phyloP scores from a whole-genome alignment of 2,329 filamentous ascomycete species.

The Pseudogymnoascus sp. region DNA sequence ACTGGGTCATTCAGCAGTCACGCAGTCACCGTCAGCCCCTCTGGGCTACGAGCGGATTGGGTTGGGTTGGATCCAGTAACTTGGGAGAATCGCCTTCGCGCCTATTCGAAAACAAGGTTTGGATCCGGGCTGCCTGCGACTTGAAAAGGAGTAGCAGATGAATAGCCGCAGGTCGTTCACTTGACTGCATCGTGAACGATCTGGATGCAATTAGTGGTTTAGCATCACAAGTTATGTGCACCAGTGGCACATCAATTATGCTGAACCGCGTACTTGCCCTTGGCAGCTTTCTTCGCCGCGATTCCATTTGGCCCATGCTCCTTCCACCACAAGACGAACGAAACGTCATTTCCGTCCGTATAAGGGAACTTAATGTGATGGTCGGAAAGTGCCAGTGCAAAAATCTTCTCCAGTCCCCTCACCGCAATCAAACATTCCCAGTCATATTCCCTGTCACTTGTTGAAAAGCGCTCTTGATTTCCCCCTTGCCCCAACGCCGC shows the following conservation, averaged over 20 bases:
- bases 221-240: slow-evolving; percentile 8
- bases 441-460: slow-evolving; percentile 7
- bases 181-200: not conserved
- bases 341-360: slow-evolving; percentile 1
- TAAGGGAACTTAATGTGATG: not conserved
- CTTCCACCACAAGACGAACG: not conserved
- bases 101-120: slow-evolving; percentile 1
- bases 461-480: not conserved
- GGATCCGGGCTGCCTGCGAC: not conserved
- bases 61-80: not conserved
- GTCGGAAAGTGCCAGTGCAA: not conserved
- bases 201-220: slow-evolving; percentile 3
- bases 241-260: not conserved
- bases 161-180: not conserved
- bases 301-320: slow-evolving; percentile 5
- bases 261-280: slow-evolving; percentile 4
- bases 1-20: not conserved
- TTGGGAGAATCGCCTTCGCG: slow-evolving; percentile 4
- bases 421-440: slow-evolving; percentile 9
- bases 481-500: not conserved
- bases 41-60: slow-evolving; percentile 4
- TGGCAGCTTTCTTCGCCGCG: slow-evolving; percentile 2
- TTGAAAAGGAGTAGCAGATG: slow-evolving; percentile 9
- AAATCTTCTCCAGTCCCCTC: slow-evolving; percentile 2
- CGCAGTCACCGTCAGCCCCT: not conserved